These are phyloP conservation scores for Euphorbia tirucalli DNA, from an alignment of 345 rosid species.

Conservation along the genomic window DNA sequence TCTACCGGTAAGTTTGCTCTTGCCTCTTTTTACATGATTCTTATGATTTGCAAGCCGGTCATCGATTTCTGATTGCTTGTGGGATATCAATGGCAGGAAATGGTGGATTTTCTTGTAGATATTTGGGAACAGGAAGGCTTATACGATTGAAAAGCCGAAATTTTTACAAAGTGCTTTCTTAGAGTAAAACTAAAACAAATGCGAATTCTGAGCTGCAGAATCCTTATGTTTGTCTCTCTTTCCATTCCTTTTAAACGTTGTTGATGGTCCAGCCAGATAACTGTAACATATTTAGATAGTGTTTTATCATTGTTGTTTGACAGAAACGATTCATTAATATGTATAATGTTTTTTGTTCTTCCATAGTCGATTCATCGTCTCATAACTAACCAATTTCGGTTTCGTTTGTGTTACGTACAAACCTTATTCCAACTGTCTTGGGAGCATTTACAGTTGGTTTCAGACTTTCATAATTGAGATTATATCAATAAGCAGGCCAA, in stretches of 20 bases:
- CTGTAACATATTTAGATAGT: no score
- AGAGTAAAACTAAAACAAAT: not conserved
- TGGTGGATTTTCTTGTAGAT: slow-evolving; percentile 35
- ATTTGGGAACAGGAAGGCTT: slow-evolving; percentile 35
- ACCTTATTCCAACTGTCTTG: no score
- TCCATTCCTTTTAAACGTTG: not conserved
- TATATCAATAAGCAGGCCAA: no score
- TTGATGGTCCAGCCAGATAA: not conserved
- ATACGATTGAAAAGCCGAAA: slow-evolving; percentile 20
- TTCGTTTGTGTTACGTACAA: no score
- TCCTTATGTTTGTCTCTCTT: not conserved
- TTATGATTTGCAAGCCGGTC: not conserved
- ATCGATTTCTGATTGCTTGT: not conserved
- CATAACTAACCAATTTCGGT: no score
- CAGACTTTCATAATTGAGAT: no score
- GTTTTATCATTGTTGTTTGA: not conserved
- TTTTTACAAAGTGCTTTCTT: not conserved
- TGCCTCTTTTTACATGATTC: not conserved
- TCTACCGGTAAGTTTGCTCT: slow-evolving; percentile 47
- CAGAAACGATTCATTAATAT: not conserved
- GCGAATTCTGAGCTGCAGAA: not conserved
- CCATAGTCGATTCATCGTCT: no score
- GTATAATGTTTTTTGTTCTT: no score
- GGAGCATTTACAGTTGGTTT: no score
- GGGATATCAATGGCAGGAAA: slow-evolving; percentile 33